phyloP scores from a whole-genome alignment of 371 early-diverging fungal genomes.

The Mucor ambiguus region DNA sequence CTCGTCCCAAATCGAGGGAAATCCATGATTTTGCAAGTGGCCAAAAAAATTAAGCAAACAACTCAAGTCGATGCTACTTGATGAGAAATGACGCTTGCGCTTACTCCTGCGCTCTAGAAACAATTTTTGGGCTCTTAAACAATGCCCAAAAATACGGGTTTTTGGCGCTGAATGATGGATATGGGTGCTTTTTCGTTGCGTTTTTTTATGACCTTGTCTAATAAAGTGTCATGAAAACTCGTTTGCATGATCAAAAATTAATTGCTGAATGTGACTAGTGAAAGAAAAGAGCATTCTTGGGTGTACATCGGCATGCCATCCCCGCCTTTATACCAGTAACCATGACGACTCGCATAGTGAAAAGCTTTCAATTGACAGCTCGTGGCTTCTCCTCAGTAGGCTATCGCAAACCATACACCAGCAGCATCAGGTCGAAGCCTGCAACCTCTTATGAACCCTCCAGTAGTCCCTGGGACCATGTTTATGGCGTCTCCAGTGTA shows the following conservation, averaged over 20 bases:
- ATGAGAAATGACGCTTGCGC: neutral
- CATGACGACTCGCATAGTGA: neutral
- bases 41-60: neutral
- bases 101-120: neutral
- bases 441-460: neutral
- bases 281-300: neutral
- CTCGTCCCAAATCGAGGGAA: neutral
- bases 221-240: neutral
- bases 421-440: neutral
- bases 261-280: neutral
- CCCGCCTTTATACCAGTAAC: neutral
- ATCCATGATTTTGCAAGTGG: neutral
- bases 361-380: neutral
- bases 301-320: neutral
- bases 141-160: neutral
- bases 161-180: neutral
- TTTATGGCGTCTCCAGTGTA: conserved; percentile 34
- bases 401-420: neutral
- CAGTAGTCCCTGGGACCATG: conserved; percentile 16
- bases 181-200: neutral
- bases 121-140: neutral
- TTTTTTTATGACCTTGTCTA: neutral
- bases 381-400: neutral
- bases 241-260: neutral
- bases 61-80: neutral